Percentiles rank a stretch among this genome's conserved stretches.
Evolutionary conservation across 495 filamentous ascomycete genomes (phyloP).

Genomic region (Penicillium dipodomyicola): DNA sequence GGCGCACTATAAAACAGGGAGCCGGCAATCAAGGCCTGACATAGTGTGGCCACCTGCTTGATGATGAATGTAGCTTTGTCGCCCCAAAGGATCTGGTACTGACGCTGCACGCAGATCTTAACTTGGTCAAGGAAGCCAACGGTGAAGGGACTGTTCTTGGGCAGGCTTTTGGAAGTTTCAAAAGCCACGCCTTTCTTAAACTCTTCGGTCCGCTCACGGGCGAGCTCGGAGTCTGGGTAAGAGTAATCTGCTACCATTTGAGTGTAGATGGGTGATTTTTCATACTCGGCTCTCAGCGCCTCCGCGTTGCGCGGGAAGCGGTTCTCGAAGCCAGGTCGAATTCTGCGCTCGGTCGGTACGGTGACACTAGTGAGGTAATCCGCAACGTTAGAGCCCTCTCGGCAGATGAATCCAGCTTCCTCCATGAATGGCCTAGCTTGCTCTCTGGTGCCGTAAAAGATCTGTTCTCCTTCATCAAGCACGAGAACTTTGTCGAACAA

Average conservation of each 20-base stretch:
- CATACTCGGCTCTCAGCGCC: conserved; percentile 37
- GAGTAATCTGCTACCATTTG: conserved; percentile 47
- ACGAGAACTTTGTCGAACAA: conserved; percentile 67
- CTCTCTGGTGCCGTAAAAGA: conserved; percentile 58
- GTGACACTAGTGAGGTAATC: conserved; percentile 72
- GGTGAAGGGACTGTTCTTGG: conserved; percentile 52
- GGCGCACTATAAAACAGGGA: conserved; percentile 43
- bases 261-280: conserved; percentile 35
- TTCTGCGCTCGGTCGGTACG: conserved; percentile 61
- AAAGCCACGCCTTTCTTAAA: conserved; percentile 50
- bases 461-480: conserved; percentile 60
- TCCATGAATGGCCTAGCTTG: conserved; percentile 66
- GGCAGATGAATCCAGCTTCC: conserved; percentile 61
- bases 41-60: conserved; percentile 50
- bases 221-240: conserved; percentile 46
- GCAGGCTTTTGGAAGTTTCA: conserved; percentile 39
- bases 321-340: conserved; percentile 52
- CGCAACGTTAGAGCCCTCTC: conserved; percentile 65
- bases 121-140: conserved; percentile 58
- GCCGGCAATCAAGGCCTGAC: conserved; percentile 42
- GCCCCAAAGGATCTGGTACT: conserved; percentile 59
- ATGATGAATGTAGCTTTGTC: conserved; percentile 59
- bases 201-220: conserved; percentile 42
- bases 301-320: conserved; percentile 49
- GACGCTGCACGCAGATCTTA: conserved; percentile 51